Base-by-base conservation (phyloP, 306 rosid genomes). In the Lagenaria siceraria region DNA sequence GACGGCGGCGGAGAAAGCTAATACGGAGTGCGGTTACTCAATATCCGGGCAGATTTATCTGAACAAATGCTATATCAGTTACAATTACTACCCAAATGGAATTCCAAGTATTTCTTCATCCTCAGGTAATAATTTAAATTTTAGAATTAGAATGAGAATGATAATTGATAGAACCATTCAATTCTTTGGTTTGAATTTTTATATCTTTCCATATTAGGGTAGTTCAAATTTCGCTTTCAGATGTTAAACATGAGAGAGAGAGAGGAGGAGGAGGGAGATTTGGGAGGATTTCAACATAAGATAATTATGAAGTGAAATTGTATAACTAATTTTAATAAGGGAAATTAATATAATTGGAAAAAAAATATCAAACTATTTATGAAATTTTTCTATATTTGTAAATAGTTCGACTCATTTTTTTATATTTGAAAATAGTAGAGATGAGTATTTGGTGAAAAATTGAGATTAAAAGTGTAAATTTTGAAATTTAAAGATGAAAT, bases 21-120 rank as follows among this genome's bases (percentile, higher is more conserved):
- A 79, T 51, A 40, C 54, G 19, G 78, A 80, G 49, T 95, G 99
- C 53, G 90, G 90, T 19, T 49, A 84, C 24, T 82, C 91, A 6
- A 86, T 83, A 85, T 89, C 97, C 69, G 93, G 90, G 2, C 96
- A 95, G 75, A 53, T 88, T 86, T 95, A 92, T 88, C 81, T 92
- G 0, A 92, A 89, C 2, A 85, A 81, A 80, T 95, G 99, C 65
- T 95, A 81, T 70, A 15, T 95, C 53, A 92, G 92, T 81, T 95
- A 92, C 29, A 89, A 84, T 78, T 95, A 87, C 80, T 90, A 92
- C 82, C 97, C 97, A 5, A 85, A 73, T 73, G 97, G 97, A 7
- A 88, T 92, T 8, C 91, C 97, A 18, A 54, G 40, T 65, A 22
- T 64, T 8, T 54, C 87, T 13, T 82, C 91, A 10, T 85, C 95